Evolutionary conservation across 164 flowering plant species (phyloP), one percentile per base, ranked within the genome.

Genomic region (Magnolia kwangsiensis): DNA sequence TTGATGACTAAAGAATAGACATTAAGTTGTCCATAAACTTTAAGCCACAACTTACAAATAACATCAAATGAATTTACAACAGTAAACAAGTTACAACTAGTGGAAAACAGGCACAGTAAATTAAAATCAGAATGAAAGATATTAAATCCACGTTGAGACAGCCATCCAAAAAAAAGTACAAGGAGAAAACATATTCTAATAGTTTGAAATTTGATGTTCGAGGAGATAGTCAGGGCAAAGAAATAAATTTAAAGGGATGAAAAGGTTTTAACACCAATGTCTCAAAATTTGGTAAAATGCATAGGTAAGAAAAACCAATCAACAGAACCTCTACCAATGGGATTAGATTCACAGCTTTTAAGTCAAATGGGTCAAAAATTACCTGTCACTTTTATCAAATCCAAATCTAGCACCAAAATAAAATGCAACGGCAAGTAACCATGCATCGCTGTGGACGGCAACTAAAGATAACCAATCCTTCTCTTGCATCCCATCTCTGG

Each of bases 401-500:
- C 91, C 94, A 85, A 89, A 90, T 79, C 94, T 84, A 14, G 94
- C 88, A 79, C 92, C 95, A 86, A 89, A 90, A 77, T 88, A 90
- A 82, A 92, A 91, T 50, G 93, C 89, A 73, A 92, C 96, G 50
- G 93, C 79, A 75, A 92, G 90, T 72, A 94, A 77, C 98, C 98
- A 94, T 31, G 95, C 90, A 85, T 94, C 98, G 81, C 98, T 90
- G 79, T 94, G 97, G 37, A 92, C 94, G 78, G 98, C 94, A 77
- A 94, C 95, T 45, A 90, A 80, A 75, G 93, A 87, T 78, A 93
- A 75, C 97, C 97, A 94, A 80, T 90, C 98, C 78, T 90, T 91
- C 58, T 88, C 89, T 77, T 90, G 90, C 98, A 92, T 91, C 21
- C 96, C 98, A 82, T 91, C 98, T 81, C 98, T 88, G 45, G 94